Base-by-base conservation (phyloP, 2,329 filamentous ascomycete genomes). In the Colletotrichum cuscutae region DNA sequence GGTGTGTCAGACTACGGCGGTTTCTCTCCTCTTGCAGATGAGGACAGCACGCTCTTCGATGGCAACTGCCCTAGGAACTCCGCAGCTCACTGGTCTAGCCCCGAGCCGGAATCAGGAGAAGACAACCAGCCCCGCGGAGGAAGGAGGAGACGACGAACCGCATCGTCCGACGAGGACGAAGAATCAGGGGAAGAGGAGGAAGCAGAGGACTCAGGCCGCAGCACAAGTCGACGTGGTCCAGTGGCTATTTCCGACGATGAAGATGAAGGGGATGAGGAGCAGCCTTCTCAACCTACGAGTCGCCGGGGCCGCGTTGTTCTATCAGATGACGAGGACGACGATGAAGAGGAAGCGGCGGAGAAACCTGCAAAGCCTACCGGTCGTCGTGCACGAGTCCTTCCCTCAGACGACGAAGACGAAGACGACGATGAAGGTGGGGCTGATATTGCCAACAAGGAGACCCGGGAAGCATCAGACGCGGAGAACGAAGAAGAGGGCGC, bases 81-180 rank as follows among this genome's bases (percentile, higher is more conserved):
- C 19, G 4, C 42, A 5, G 77, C 76, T 15, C 75, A 77, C 2
- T 81, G 82, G 28, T 82, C 80, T 1, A 81, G 79, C 6, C 80
- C 79, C 0, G 80, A 82, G 26, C 74, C 74, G 49, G 79, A 76
- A 9, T 63, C 56, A 22, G 67, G 63, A 2, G 67, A 62, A 1
- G 72, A 56, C 3, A 26, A 32, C n/a, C n/a, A 54, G 26, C 46
- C 22, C 9, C 26, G 15, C 56, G 28, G 62, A 15, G 67, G 78
- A 9, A 74, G 76, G 11, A 75, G 76, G 5, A 82, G 81, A 56
- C 78, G 80, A 1, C 79, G 75, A 3, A 75, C 79, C 2, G 76
- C 82, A 0, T 69, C 75, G 4, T 66, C 62, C 2, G 37, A 54
- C 8, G 56, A 59, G 3, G 67, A 61, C 2, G 54, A 71, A 0